Conservation (phyloP, 2,329 filamentous ascomycete genomes). For the Cladophialophora yegresii region DNA sequence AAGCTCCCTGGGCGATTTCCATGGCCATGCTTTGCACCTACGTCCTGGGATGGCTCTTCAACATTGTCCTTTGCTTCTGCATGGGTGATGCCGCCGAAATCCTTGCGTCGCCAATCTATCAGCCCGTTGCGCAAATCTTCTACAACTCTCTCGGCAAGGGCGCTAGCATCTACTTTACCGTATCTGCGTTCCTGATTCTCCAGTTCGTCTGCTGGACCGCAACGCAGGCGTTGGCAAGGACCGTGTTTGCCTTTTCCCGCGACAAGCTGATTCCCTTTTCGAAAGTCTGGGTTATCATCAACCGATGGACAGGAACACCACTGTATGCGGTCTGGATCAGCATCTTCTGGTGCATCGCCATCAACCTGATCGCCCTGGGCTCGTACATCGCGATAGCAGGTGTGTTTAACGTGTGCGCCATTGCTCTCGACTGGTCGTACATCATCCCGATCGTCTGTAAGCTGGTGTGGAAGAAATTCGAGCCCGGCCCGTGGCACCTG, state of each 20-base stretch:
- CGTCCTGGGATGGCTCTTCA: slow-evolving; percentile 58
- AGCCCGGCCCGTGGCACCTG: slow-evolving; percentile 57
- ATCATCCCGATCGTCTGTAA: slow-evolving; percentile 60
- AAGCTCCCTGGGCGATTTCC: slow-evolving; percentile 60
- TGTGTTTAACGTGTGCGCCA: slow-evolving; percentile 51
- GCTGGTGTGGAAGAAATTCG: slow-evolving; percentile 52
- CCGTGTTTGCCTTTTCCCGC: slow-evolving; percentile 59
- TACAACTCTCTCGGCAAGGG: slow-evolving; percentile 59
- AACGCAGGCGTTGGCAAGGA: slow-evolving; percentile 57
- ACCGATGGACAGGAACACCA: slow-evolving; percentile 54
- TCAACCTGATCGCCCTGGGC: slow-evolving; percentile 62
- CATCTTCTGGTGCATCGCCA: slow-evolving; percentile 56
- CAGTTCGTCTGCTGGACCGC: slow-evolving; percentile 62
- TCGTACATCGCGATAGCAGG: slow-evolving; percentile 53
- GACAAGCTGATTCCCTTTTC: slow-evolving; percentile 55
- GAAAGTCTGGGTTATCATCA: slow-evolving; percentile 54
- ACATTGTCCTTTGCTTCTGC: slow-evolving; percentile 60
- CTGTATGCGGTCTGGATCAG: slow-evolving; percentile 60
- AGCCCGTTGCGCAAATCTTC: slow-evolving; percentile 61
- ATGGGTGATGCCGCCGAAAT: slow-evolving; percentile 55
- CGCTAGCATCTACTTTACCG: slow-evolving; percentile 57
- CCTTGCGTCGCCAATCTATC: slow-evolving; percentile 50
- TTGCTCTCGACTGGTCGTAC: slow-evolving; percentile 54
- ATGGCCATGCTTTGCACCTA: slow-evolving; percentile 60
- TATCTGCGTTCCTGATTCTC: slow-evolving; percentile 60